These are phyloP conservation scores for Ceratocystis lukuohia DNA, from an alignment of 2,329 filamentous ascomycete species.

Conservation along the genomic window DNA sequence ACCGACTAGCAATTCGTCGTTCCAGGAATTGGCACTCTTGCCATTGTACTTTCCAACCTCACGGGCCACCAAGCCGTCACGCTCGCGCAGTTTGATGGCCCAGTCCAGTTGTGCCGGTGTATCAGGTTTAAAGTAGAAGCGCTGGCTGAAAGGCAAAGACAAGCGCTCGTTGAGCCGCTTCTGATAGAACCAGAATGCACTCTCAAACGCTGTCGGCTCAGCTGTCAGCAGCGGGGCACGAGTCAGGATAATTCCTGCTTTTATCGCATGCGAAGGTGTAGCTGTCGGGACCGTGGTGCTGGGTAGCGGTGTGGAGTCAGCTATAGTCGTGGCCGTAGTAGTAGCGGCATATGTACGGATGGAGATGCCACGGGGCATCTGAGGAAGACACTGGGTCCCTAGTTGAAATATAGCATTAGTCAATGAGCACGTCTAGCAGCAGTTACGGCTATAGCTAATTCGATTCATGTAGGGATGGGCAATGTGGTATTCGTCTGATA, in stretches of 20 bases:
- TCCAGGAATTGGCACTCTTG: slow-evolving; percentile 59
- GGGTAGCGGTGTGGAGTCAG: slow-evolving; percentile 21
- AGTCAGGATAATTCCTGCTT: slow-evolving; percentile 65
- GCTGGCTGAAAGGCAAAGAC: slow-evolving; percentile 70
- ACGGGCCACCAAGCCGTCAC: slow-evolving; percentile 58
- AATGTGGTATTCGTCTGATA: not conserved
- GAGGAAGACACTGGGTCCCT: slow-evolving; percentile 9
- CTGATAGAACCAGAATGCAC: slow-evolving; percentile 92
- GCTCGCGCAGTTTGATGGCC: slow-evolving; percentile 70
- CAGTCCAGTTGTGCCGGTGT: slow-evolving; percentile 77
- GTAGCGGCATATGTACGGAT: slow-evolving; percentile 25
- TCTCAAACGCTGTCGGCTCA: slow-evolving; percentile 74
- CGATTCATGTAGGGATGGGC: not conserved
- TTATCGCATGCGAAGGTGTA: slow-evolving; percentile 35
- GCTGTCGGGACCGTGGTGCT: slow-evolving; percentile 17
- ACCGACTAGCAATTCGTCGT: slow-evolving; percentile 75
- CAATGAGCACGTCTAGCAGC: not conserved
- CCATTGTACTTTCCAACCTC: slow-evolving; percentile 79
- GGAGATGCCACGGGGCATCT: slow-evolving; percentile 7
- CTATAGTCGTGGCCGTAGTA: slow-evolving; percentile 20
- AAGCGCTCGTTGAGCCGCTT: slow-evolving; percentile 90
- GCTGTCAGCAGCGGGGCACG: slow-evolving; percentile 79
- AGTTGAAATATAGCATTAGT: not conserved
- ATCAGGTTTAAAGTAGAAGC: slow-evolving; percentile 90
- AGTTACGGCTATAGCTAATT: not conserved